A percentile compares a stretch with the other conserved stretches of the same genome.
These are phyloP conservation scores for Hypomontagnella monticulosa DNA, from an alignment of 495 filamentous ascomycete species.

Conservation along the genomic window DNA sequence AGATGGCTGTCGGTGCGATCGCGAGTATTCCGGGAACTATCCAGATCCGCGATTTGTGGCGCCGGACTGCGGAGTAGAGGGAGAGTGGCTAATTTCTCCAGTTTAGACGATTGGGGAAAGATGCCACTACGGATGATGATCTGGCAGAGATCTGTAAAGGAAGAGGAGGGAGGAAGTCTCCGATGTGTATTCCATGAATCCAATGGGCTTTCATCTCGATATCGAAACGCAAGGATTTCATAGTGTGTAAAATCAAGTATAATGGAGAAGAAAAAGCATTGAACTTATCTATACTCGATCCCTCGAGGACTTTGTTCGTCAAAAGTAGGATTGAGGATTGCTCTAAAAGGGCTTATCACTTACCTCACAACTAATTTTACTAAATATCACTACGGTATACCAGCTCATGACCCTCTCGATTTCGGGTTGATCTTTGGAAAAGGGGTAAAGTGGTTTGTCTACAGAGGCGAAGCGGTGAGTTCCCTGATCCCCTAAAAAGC, in stretches of 20 bases:
- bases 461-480: too few relatives aligned
- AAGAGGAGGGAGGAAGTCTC: neutral
- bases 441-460: too few relatives aligned
- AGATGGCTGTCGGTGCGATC: constrained; percentile 68
- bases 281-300: neutral
- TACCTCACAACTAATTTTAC: too few relatives aligned
- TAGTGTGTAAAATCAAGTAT: constrained; percentile 12
- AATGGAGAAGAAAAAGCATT: neutral
- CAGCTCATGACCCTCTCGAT: too few relatives aligned
- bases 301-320: too few relatives aligned
- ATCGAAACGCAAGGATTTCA: constrained; percentile 1
- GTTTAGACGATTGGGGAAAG: too few relatives aligned
- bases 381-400: too few relatives aligned
- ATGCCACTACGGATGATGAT: neutral
- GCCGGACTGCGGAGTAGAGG: constrained; percentile 47
- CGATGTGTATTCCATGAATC: neutral
- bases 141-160: neutral
- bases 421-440: too few relatives aligned
- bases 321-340: too few relatives aligned
- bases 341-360: too few relatives aligned
- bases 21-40: constrained; percentile 72
- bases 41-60: constrained; percentile 75
- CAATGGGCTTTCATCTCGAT: constrained; percentile 9
- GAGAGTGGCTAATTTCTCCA: too few relatives aligned
- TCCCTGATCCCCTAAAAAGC: too few relatives aligned